Evolutionary conservation across 805 yeast genomes (phyloP), one percentile per base, ranked within the genome.

Genomic region (Priceomyces haplophilus): DNA sequence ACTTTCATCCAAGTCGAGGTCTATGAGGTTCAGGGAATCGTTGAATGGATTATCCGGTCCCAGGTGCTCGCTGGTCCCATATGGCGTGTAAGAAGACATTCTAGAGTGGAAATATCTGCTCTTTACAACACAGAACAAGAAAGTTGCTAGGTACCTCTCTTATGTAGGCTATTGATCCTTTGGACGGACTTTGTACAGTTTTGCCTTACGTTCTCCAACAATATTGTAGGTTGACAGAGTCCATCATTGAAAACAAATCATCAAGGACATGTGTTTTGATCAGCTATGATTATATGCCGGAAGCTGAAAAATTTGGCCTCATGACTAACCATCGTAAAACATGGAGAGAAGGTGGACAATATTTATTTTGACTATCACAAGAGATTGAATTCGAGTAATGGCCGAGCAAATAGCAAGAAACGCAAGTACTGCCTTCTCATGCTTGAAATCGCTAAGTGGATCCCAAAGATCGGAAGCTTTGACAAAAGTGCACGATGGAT

Each of bases 351-450:
- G 24, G 8, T 8, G 8, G 24, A 21, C 6, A 8, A 21, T 7
- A 6, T 21, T 7, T 21, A 7, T 21, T 21, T 21, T 21, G 24
- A 21, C 6, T 8, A 21, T 21, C 8, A 21, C 8, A 21, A 21
- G 8, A 21, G 8, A 8, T 21, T 21, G 24, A 21, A 6, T 21
- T 21, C 8, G n/a, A 27, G 24, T 36, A 13, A 75, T 73, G 77
- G 87, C 93, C 16, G 90, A 83, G 63, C 66, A 74, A 38, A 85
- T 90, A 35, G 98, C 99, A 2, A 78, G 66, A 52, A 76, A 75
- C 15, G 96, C 98, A 7, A 88, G 85, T 54, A 53, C 67, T n/a
- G 91, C 98, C 3, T 89, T 95, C 38, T 82, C 91, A 4, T 73
- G 80, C 13, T 74, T 93, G 46, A 91, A 93, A 57, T 84, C 96